A percentile compares a stretch with the other conserved stretches of the same genome.
phyloP scores from a whole-genome alignment of 352 stramenopile genomes.

The Phytophthora capsici region DNA sequence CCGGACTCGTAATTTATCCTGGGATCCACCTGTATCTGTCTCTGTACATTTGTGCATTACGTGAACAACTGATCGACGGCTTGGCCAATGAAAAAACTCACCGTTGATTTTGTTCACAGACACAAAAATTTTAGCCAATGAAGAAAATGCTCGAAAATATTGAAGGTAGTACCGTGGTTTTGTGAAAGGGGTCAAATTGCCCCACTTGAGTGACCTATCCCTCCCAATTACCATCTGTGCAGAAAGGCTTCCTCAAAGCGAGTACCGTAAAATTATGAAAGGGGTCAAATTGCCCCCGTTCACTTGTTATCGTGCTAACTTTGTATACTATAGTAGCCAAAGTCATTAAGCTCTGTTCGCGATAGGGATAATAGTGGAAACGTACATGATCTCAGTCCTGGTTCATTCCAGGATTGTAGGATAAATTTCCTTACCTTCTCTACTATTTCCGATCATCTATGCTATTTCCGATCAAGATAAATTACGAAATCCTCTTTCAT shows the following conservation, averaged over 20 bases:
- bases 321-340: neutral
- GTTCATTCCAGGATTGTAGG: too few relatives aligned
- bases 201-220: neutral
- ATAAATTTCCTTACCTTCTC: too few relatives aligned
- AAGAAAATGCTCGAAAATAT: neutral
- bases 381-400: too few relatives aligned
- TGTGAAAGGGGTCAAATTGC: neutral
- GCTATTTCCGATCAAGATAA: too few relatives aligned
- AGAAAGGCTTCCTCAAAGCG: neutral
- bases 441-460: too few relatives aligned
- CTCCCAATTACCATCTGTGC: neutral
- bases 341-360: too few relatives aligned
- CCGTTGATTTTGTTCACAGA: neutral
- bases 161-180: neutral
- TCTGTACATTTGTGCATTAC: neutral
- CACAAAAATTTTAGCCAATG: neutral
- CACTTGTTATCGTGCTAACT: neutral
- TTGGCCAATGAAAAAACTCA: neutral
- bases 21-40: neutral
- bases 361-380: too few relatives aligned
- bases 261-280: conserved; percentile 2
- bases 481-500: too few relatives aligned
- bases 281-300: conserved; percentile 1
- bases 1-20: neutral
- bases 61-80: neutral